Base-by-base conservation (phyloP, 2,329 filamentous ascomycete genomes). In the Diplocarpon rosae region DNA sequence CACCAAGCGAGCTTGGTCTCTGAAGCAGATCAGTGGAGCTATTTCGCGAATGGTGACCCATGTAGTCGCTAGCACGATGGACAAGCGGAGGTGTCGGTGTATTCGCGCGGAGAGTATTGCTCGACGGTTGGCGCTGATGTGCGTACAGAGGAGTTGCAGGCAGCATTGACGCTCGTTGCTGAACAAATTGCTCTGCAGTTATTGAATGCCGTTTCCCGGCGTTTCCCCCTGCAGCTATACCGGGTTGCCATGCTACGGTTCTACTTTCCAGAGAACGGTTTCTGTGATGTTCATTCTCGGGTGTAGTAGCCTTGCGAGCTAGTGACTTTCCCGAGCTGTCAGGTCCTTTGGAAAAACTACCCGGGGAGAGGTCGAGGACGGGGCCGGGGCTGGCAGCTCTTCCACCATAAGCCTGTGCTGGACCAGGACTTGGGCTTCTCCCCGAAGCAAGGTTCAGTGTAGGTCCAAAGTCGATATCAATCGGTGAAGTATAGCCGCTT, bases 391-490 rank as follows among this genome's bases (percentile, higher is more conserved):
- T 57, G 10, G 47, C 37, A 27, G 42, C n/a, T 45, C 51, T 42
- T 10, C 42, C 45, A 29, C 45, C 47, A 43, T 52, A 54, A 27
- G 41, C 42, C 37, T 53, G 50, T 2, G 86, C 92, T 5, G 80
- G 85, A 1, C 89, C 89, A 63, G 58, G 56, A 48, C 52, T 58
- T 16, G 48, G 53, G 37, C 47, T 43, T 47, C 51, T 48, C 24
- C 52, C 49, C 6, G 56, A 49, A 37, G 56, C 49, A 36, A 56
- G 52, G 48, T 83, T 81, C 55, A 85, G 67, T 0, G 89, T 95
- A 5, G 82, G 86, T 0, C 90, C 90, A 64, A 95, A 95, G 62
- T 95, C 81, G 50, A 95, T 76, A 4, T 73, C 85, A 48, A 94
- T 78, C 28, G 47, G 50, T 20, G 52, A 41, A n/a, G 37, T 43